Base-by-base conservation (phyloP, 305 asterid species). In the Fraxinus paxiana region DNA sequence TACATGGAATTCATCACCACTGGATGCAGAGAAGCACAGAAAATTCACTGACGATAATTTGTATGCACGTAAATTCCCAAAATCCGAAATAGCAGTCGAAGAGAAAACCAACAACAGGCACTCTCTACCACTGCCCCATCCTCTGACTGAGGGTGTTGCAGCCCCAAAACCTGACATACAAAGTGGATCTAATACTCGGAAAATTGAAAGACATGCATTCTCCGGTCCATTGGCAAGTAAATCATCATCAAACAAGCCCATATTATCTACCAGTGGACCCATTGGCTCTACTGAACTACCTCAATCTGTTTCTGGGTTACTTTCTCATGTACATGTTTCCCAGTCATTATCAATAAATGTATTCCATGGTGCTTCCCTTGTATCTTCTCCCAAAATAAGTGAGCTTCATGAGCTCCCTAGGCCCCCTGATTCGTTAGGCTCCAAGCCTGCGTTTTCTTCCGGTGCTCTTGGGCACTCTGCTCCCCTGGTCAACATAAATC, bases 351-450 rank as follows among this genome's bases (percentile, higher is more conserved):
- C 89, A 17, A 33, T 87, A 38, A 88, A 83, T 75, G 85, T 85
- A 26, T 69, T 92, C 79, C 92, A 82, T 72, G 92, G 88, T 84
- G 91, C 89, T 73, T 88, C 97, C 51, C 91, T 82, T 81, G 87
- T 80, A 70, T 90, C 98, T 77, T 94, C 98, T 59, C 98, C 98
- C n/a, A 92, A 82, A 77, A 87, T 92, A 77, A 94, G 92, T 75
- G 98, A 96, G 92, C 99, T 96, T 78, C 99, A 96, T 79, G 98
- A 94, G 88, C 99, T 96, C 75, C 99, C 99, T 18, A 92, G 97
- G 80, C 99, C 99, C 1, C 99, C 99, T 22, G 97, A 91, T 80
- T 84, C 90, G 78, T 86, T 87, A 34, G 82, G 82, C 84, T 73
- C 86, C 83, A 92, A 89, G 89, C 91, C 94, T n/a, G 78, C 37